Percentiles rank a stretch among this genome's conserved stretches.
Conservation (phyloP, 2,329 filamentous ascomycete genomes). For the Clarireedia hainanense region DNA sequence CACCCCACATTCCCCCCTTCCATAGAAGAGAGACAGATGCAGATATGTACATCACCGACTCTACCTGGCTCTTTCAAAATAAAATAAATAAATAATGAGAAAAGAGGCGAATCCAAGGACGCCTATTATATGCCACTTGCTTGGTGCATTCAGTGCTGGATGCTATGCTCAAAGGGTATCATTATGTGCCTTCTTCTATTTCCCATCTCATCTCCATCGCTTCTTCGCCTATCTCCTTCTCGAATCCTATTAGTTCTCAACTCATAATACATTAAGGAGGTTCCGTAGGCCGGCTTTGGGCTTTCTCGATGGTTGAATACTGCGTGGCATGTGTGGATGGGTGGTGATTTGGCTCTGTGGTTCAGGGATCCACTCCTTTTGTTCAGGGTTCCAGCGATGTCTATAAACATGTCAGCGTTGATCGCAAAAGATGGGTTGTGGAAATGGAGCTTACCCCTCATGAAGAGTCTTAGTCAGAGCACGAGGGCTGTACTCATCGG, state of each 20-base stretch:
- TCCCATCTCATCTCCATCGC: background rate
- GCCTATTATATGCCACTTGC: no score
- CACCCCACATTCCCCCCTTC: no score
- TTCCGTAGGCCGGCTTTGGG: constrained; percentile 16
- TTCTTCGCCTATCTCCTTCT: background rate
- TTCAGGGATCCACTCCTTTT: constrained; percentile 46
- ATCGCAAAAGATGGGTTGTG: background rate
- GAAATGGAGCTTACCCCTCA: constrained; percentile 44
- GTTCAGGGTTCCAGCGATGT: constrained; percentile 50
- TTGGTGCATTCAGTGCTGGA: background rate
- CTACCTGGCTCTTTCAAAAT: no score
- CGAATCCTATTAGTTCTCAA: no score
- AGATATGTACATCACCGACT: no score
- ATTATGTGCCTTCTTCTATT: background rate
- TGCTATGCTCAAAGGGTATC: background rate
- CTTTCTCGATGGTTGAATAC: constrained; percentile 14
- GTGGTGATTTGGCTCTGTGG: background rate
- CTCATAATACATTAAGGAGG: constrained; percentile 16
- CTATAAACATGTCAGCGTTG: constrained; percentile 31
- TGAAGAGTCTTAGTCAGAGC: constrained; percentile 53
- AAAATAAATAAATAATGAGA: no score
- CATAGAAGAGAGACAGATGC: no score
- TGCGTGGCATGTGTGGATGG: constrained; percentile 19
- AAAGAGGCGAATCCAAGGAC: no score
- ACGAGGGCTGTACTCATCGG: constrained; percentile 57